Base-by-base conservation (phyloP, 805 yeast genomes). In the Ogataea henricii region DNA sequence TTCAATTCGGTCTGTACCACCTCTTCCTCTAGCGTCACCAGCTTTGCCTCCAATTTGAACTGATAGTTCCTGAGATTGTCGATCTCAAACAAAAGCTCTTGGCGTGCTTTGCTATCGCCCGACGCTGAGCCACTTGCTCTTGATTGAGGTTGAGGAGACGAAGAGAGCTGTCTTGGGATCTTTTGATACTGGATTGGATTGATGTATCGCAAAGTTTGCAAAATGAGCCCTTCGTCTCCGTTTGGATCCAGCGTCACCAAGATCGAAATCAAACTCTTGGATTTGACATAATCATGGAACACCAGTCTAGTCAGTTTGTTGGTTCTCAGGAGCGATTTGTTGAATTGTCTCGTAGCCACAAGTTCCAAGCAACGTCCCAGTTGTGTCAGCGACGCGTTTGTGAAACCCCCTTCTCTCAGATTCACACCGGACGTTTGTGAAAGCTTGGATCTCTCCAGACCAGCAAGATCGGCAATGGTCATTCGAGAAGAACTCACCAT, bases 391-490 rank as follows among this genome's bases (percentile, higher is more conserved):
- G 80, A 74, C 35, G 70, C 70, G 54, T 79, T 78, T 16, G 78
- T 76, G 43, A 73, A 69, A 42, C 76, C 70, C 14, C 79, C 76
- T 51, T 79, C 83, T 40, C 63, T 68, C 38, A 76, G 63, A 18
- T 73, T 68, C n/a, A 64, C 57, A 4, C 81, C 81, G 8, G 65
- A 63, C 0, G 80, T 73, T 45, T 68, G 68, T 1, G 82, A 74
- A 10, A 65, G 51, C 48, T 74, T 76, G 8, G 76, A 67, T 54
- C 82, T 67, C 58, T 79, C 83, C 7, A 79, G 68, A 1, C 83
- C 65, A 1, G 83, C 81, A 16, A 80, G 55, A 53, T 80, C 83
- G 0, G 77, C 78, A 35, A 80, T 59, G 0, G 78, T 73, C 22
- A 79, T 61, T 40, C 78, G 67, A 4, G 77, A 59, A 1, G 67